These are phyloP conservation scores for Leersia perrieri DNA, from an alignment of 176 grass and related monocot genomes.

Conservation along the genomic window DNA sequence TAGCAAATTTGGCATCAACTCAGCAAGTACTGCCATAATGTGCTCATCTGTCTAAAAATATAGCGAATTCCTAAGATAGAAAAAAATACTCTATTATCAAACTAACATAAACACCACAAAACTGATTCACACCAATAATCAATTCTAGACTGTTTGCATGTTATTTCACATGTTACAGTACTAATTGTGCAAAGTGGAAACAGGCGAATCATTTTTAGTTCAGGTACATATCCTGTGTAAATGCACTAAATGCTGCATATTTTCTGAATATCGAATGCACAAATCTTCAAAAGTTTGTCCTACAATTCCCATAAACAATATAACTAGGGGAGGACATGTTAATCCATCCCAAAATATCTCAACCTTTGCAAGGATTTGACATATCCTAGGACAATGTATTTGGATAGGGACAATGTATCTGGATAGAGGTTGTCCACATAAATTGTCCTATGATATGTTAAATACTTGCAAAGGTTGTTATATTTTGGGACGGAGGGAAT, in stretches of 20 bases:
- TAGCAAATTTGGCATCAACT: not conserved
- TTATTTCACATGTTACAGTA: not conserved
- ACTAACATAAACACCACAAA: not conserved
- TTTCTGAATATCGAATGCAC: not conserved
- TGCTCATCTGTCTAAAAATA: not conserved
- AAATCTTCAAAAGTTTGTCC: not conserved
- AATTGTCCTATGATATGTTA: too few relatives aligned
- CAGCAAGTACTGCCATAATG: not conserved
- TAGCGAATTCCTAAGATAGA: not conserved
- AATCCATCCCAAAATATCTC: too few relatives aligned
- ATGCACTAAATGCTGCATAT: too few relatives aligned
- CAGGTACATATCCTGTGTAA: not conserved
- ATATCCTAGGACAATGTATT: too few relatives aligned
- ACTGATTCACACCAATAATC: not conserved
- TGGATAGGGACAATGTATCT: too few relatives aligned
- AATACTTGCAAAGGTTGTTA: too few relatives aligned
- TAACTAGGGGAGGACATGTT: not conserved
- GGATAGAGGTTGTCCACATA: too few relatives aligned
- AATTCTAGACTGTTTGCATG: not conserved
- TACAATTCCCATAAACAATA: not conserved
- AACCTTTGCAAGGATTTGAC: too few relatives aligned
- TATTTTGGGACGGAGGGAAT: too few relatives aligned
- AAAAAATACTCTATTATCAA: not conserved
- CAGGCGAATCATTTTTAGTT: not conserved
- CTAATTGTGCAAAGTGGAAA: conserved; percentile 5